Percentiles rank a stretch among this genome's conserved stretches.
Evolutionary conservation across 164 flowering plant genomes (phyloP).

Genomic region (Vitis amurensis): DNA sequence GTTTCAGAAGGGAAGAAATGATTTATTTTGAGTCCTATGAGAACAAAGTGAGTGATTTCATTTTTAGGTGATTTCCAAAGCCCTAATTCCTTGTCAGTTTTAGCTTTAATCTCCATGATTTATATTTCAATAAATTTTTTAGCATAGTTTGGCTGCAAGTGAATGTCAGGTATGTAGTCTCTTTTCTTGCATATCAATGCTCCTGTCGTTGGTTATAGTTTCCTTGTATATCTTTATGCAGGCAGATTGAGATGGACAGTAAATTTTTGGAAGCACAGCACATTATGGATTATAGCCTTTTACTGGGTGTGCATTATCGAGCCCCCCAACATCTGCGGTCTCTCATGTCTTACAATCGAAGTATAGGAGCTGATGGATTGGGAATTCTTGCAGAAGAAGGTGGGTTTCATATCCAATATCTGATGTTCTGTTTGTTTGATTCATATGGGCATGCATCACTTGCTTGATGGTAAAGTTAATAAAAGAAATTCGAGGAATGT

Average conservation of each 20-base stretch:
- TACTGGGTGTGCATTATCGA: constrained; percentile 95
- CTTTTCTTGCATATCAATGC: neutral
- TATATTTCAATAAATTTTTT: too few relatives aligned
- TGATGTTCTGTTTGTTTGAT: neutral
- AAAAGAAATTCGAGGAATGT: too few relatives aligned
- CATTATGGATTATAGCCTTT: constrained; percentile 98
- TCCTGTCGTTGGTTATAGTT: neutral
- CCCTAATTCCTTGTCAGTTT: too few relatives aligned
- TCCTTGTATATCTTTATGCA: constrained; percentile 33
- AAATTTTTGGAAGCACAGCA: constrained; percentile 77
- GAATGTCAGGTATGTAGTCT: neutral
- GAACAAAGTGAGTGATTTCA: too few relatives aligned
- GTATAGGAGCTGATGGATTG: constrained; percentile 55
- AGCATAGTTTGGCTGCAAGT: neutral
- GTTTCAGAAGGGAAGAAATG: too few relatives aligned
- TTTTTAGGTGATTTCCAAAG: too few relatives aligned
- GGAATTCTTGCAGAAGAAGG: constrained; percentile 82
- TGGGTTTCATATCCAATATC: constrained; percentile 18
- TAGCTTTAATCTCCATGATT: too few relatives aligned
- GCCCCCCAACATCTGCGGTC: constrained; percentile 84
- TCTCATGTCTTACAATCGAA: constrained; percentile 36
- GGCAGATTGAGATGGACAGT: constrained; percentile 92
- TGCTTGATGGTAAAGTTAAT: neutral
- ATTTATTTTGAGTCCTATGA: too few relatives aligned
- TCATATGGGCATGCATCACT: neutral